These are phyloP conservation scores for Globisporangium recalcitrans DNA, from an alignment of 352 stramenopile species.

Conservation along the genomic window DNA sequence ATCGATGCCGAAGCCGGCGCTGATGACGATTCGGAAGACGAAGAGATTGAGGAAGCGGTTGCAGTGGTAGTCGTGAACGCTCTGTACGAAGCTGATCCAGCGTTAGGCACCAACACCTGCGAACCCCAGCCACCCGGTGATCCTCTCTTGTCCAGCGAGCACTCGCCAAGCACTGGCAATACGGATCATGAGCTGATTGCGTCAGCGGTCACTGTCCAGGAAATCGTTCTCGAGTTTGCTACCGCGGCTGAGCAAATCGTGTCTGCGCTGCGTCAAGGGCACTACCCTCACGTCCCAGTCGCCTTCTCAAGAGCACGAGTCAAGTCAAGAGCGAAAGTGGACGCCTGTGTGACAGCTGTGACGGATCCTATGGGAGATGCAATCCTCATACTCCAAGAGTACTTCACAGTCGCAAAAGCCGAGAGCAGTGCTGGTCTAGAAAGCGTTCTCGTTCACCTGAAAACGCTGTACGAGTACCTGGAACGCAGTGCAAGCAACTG, in stretches of 20 bases:
- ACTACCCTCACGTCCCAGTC: background rate
- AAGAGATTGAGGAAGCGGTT: background rate
- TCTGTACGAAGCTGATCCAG: background rate
- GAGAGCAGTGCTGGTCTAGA: background rate
- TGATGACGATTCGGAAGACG: background rate
- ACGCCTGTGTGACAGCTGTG: background rate
- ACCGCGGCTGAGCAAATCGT: constrained; percentile 12
- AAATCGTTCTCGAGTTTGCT: constrained; percentile 7
- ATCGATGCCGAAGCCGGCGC: background rate
- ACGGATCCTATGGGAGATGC: background rate
- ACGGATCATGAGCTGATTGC: background rate
- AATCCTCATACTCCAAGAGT: background rate
- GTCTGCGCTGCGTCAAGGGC: background rate
- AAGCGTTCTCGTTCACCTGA: background rate
- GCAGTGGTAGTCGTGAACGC: background rate
- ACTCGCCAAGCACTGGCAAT: background rate
- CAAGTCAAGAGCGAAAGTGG: background rate
- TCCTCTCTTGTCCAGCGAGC: background rate
- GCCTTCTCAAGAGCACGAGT: background rate
- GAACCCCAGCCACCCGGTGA: background rate
- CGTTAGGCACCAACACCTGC: background rate
- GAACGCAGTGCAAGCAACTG: background rate
- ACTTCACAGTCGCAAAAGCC: background rate
- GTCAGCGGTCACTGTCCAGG: background rate
- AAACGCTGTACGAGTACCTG: background rate